A percentile compares a stretch with the other conserved stretches of the same genome.
Conservation (phyloP, 2,329 filamentous ascomycete genomes). For the Aspergillus glaucus region DNA sequence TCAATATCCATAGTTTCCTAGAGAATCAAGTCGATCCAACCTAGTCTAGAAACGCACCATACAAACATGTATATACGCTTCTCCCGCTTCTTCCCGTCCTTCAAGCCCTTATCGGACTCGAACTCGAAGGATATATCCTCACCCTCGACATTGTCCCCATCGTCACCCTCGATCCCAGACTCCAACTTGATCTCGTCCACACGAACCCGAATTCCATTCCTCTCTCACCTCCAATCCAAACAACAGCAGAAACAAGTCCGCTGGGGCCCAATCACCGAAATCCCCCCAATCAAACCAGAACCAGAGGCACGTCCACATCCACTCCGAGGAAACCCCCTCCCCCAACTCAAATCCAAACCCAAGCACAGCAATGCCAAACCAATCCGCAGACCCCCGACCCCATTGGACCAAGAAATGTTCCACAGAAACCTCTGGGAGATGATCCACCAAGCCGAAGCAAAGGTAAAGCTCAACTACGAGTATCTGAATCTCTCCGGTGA, state of each 20-base stretch:
- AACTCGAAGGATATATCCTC: background rate
- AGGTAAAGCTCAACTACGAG: constrained; percentile 6
- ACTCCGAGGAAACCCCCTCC: background rate
- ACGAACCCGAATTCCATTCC: background rate
- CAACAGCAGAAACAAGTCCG: background rate
- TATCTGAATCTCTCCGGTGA: constrained; percentile 1
- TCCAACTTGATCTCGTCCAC: too few relatives aligned
- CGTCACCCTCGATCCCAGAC: background rate
- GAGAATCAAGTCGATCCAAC: background rate
- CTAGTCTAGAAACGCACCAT: background rate
- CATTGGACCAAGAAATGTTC: constrained; percentile 9
- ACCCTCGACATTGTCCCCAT: background rate
- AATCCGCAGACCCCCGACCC: constrained; percentile 11
- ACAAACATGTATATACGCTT: background rate
- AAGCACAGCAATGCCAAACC: background rate
- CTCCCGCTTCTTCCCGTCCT: background rate
- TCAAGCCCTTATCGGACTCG: background rate
- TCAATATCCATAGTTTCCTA: background rate
- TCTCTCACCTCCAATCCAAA: background rate
- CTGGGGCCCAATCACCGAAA: background rate
- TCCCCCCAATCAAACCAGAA: background rate
- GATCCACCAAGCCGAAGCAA: constrained; percentile 1
- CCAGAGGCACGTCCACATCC: background rate
- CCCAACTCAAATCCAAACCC: background rate
- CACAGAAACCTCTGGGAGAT: constrained; percentile 8